phyloP scores from a whole-genome alignment of 148 eudicot species.

The Vaccinium vitisidaea region DNA sequence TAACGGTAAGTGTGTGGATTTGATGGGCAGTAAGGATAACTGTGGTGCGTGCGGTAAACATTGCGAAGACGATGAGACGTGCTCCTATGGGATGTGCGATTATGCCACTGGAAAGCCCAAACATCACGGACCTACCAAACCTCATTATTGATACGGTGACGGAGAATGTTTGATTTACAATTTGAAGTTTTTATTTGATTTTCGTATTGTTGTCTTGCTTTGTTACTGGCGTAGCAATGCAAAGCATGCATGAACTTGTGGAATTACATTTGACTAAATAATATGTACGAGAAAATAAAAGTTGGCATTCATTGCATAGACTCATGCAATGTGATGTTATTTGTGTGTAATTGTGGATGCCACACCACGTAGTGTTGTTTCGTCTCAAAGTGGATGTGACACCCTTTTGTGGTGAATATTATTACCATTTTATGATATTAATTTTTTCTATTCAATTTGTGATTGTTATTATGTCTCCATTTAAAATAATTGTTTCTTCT shows the following conservation, averaged over 20 bases:
- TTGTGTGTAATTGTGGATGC: not conserved
- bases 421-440: not conserved
- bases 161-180: not conserved
- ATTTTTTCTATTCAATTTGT: not conserved
- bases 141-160: too few species aligned
- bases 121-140: too few species aligned
- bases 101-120: not conserved
- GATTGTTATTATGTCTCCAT: not conserved
- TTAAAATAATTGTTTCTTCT: too few species aligned
- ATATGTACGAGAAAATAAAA: not conserved
- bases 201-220: not conserved
- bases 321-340: not conserved
- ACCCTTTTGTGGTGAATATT: not conserved
- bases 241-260: not conserved
- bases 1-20: slow-evolving; percentile 7
- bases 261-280: not conserved
- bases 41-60: slow-evolving; percentile 1
- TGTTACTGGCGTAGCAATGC: not conserved
- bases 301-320: not conserved
- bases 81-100: slow-evolving; percentile 9
- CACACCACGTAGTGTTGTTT: not conserved
- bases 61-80: not conserved
- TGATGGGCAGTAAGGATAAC: not conserved
- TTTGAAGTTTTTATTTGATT: not conserved
- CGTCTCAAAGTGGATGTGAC: not conserved